phyloP scores from a whole-genome alignment of 345 rosid genomes.

The Trapa bicornis region DNA sequence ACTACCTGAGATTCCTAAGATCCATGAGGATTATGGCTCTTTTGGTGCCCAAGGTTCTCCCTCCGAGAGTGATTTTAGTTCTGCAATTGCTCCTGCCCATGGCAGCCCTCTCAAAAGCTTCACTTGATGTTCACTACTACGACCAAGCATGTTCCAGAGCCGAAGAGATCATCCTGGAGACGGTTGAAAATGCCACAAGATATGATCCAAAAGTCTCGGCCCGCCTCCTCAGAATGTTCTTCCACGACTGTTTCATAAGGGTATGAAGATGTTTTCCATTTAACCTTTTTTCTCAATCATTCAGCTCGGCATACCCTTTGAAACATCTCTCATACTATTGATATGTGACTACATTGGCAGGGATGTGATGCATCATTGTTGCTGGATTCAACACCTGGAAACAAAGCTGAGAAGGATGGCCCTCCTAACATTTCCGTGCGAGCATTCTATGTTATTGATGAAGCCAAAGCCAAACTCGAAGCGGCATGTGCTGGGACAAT shows the following conservation, averaged over 20 bases:
- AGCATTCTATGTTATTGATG: conserved; percentile 68
- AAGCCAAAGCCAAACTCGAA: conserved; percentile 62
- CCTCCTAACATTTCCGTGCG: conserved; percentile 67
- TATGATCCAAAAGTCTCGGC: conserved; percentile 74
- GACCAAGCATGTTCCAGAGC: conserved; percentile 61
- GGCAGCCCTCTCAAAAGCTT: conserved; percentile 21
- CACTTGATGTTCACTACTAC: conserved; percentile 39
- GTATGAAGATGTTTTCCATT: conserved; percentile 17
- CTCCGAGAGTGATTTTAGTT: background rate
- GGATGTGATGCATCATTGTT: conserved; percentile 80
- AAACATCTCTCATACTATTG: too few species aligned
- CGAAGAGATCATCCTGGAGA: conserved; percentile 46
- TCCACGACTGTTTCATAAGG: conserved; percentile 83
- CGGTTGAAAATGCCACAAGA: conserved; percentile 43
- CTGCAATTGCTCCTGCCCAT: conserved; percentile 13
- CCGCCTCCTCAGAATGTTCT: conserved; percentile 77
- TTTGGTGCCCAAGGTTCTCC: conserved; percentile 10
- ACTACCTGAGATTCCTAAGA: background rate
- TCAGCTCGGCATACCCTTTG: background rate
- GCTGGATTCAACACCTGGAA: conserved; percentile 45
- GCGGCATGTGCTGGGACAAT: conserved; percentile 48
- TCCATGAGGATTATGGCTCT: conserved; percentile 11
- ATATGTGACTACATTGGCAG: conserved; percentile 16
- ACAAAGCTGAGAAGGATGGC: conserved; percentile 80
- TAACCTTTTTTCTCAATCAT: background rate